A percentile compares a stretch with the other conserved stretches of the same genome.
phyloP scores from a whole-genome alignment of 1,139 yeast genomes.

The Kluyveromyces marxianus region DNA sequence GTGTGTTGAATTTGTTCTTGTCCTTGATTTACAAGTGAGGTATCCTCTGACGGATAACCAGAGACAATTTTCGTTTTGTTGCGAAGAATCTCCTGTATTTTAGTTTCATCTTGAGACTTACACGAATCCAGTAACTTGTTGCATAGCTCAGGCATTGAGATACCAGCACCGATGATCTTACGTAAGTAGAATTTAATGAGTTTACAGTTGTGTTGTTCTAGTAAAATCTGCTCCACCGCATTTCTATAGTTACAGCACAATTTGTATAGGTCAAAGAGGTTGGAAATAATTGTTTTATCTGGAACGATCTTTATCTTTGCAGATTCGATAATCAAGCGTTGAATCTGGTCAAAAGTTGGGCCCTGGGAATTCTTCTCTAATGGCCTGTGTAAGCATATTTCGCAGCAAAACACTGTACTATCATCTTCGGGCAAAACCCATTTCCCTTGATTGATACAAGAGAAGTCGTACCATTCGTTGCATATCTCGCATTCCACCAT shows the following conservation, averaged over 20 bases:
- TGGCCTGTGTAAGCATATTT: constrained; percentile 44
- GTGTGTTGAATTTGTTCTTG: no score
- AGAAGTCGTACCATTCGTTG: constrained; percentile 73
- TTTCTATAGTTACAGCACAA: not conserved
- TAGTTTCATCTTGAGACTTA: not conserved
- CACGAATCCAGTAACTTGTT: constrained; percentile 19
- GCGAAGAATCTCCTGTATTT: not conserved
- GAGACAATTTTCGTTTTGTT: not conserved
- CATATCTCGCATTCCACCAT: constrained; percentile 80
- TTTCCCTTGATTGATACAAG: constrained; percentile 46
- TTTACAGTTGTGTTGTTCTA: constrained; percentile 12
- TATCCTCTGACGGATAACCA: not conserved
- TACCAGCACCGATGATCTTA: constrained; percentile 38
- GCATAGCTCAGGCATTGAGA: constrained; percentile 27
- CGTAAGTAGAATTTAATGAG: constrained; percentile 37
- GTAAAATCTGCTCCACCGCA: not conserved
- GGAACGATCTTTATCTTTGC: constrained; percentile 35
- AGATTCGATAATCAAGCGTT: constrained; percentile 26
- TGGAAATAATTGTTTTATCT: constrained; percentile 32
- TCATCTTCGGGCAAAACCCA: constrained; percentile 27
- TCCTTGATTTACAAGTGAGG: no score
- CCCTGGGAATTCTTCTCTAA: constrained; percentile 8
- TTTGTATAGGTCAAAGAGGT: constrained; percentile 8
- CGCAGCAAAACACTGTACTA: constrained; percentile 52
- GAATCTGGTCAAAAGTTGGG: not conserved